A percentile compares a stretch with the other conserved stretches of the same genome.
Evolutionary conservation across 148 eudicot species (phyloP).

Genomic region (Persicaria maculosa): DNA sequence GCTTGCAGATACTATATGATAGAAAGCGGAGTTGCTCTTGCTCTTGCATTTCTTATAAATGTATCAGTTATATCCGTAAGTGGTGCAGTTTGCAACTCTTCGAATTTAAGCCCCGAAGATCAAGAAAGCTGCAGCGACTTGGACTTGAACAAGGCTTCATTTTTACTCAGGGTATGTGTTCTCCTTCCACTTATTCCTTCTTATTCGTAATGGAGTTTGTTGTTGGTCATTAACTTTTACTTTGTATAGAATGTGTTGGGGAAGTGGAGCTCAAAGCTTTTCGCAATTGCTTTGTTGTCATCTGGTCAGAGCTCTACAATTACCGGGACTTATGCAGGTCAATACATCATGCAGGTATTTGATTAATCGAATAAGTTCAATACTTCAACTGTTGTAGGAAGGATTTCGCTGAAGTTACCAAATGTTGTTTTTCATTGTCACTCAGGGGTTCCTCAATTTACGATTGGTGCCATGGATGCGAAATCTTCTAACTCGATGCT

Average conservation of each 20-base stretch:
- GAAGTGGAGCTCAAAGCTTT: slow-evolving; percentile 96
- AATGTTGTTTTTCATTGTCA: slow-evolving; percentile 7
- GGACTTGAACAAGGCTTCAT: slow-evolving; percentile 90
- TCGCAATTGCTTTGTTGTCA: slow-evolving; percentile 90
- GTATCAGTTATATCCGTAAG: slow-evolving; percentile 86
- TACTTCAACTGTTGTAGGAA: background rate
- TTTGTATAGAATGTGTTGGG: slow-evolving; percentile 78
- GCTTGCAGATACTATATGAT: slow-evolving; percentile 89
- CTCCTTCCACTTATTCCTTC: background rate
- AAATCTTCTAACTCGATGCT: slow-evolving; percentile 79
- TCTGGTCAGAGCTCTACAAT: slow-evolving; percentile 99
- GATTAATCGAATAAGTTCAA: background rate
- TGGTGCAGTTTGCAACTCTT: slow-evolving; percentile 84
- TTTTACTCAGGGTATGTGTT: slow-evolving; percentile 66
- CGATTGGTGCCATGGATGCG: slow-evolving; percentile 86
- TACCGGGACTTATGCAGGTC: slow-evolving; percentile 99
- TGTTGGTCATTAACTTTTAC: background rate
- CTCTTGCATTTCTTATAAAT: slow-evolving; percentile 84
- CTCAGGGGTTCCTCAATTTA: slow-evolving; percentile 84
- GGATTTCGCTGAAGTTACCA: background rate
- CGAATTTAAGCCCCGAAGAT: slow-evolving; percentile 51
- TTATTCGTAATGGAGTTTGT: background rate
- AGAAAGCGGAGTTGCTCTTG: slow-evolving; percentile 85
- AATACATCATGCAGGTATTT: slow-evolving; percentile 97
- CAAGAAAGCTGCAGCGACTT: slow-evolving; percentile 64